phyloP scores from a whole-genome alignment of 1,284 basidiomycete genomes.

The Irpex sp. region DNA sequence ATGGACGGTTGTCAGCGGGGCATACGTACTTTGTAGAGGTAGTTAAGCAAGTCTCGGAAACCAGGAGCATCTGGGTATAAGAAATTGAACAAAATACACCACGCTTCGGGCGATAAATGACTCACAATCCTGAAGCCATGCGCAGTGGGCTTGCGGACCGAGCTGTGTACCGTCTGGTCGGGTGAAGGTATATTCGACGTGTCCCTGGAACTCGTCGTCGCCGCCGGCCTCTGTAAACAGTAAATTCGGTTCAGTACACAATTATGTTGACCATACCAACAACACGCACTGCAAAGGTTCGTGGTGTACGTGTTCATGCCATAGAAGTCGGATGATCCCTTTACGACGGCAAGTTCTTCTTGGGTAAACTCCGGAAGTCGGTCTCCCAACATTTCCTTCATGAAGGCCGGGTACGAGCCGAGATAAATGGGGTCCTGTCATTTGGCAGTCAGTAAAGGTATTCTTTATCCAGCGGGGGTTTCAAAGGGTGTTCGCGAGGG shows the following conservation, averaged over 20 bases:
- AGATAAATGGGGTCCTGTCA: slow-evolving; percentile 69
- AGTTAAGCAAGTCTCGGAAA: slow-evolving; percentile 65
- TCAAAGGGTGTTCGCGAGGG: no score
- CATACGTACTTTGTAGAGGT: slow-evolving; percentile 57
- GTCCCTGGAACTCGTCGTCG: slow-evolving; percentile 63
- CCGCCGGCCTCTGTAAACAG: slow-evolving; percentile 48
- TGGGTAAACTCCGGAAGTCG: slow-evolving; percentile 64
- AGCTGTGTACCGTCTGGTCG: slow-evolving; percentile 64
- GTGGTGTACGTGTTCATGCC: slow-evolving; percentile 75
- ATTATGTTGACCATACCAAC: no score
- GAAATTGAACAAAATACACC: background rate
- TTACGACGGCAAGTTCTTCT: slow-evolving; percentile 59
- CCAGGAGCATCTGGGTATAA: slow-evolving; percentile 47
- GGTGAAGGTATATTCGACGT: slow-evolving; percentile 57
- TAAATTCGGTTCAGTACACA: background rate
- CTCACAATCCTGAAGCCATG: slow-evolving; percentile 64
- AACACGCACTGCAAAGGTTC: slow-evolving; percentile 56
- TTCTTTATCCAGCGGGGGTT: background rate
- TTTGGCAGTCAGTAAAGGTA: background rate
- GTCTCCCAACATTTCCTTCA: slow-evolving; percentile 58
- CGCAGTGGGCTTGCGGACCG: slow-evolving; percentile 62
- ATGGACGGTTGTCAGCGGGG: background rate
- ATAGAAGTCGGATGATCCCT: slow-evolving; percentile 70
- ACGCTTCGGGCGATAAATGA: background rate
- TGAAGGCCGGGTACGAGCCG: slow-evolving; percentile 64